These are phyloP conservation scores for Zasmidium citrigriseum DNA, from an alignment of 2,329 filamentous ascomycete species.

Conservation along the genomic window DNA sequence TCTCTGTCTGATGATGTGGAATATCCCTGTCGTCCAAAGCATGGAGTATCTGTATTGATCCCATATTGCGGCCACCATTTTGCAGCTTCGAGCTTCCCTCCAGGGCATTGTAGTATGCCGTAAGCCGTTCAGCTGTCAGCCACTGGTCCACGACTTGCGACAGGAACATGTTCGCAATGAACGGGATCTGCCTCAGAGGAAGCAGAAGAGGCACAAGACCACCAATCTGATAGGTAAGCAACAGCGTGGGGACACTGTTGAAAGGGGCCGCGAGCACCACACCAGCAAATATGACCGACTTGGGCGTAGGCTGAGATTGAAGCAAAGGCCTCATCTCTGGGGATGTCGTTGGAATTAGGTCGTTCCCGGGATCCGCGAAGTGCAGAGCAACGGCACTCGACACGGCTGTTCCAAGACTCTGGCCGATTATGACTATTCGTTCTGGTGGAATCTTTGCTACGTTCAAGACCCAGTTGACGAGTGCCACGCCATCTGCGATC, in stretches of 20 bases:
- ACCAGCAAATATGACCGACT: slow-evolving; percentile 69
- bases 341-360: slow-evolving; percentile 17
- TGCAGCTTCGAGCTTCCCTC: slow-evolving; percentile 29
- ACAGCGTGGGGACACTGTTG: slow-evolving; percentile 69
- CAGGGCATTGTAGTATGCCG: slow-evolving; percentile 62
- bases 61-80: slow-evolving; percentile 40
- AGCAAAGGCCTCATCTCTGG: slow-evolving; percentile 6
- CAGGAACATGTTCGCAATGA: slow-evolving; percentile 62
- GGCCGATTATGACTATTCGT: slow-evolving; percentile 78
- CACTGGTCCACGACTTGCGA: slow-evolving; percentile 75
- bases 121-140: slow-evolving; percentile 69
- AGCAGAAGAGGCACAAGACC: slow-evolving; percentile 78
- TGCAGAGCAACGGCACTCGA: slow-evolving; percentile 72
- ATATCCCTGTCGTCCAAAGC: slow-evolving; percentile 82
- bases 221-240: slow-evolving; percentile 76
- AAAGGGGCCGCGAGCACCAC: slow-evolving; percentile 80
- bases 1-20: slow-evolving; percentile 68
- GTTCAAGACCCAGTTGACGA: slow-evolving; percentile 71
- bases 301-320: neutral
- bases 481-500: slow-evolving; percentile 73
- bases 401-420: slow-evolving; percentile 87
- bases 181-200: slow-evolving; percentile 69
- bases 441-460: slow-evolving; percentile 65
- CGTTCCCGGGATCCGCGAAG: slow-evolving; percentile 49
- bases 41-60: slow-evolving; percentile 71